Conservation (phyloP, 805 yeast species). For the Candida ovalis region DNA sequence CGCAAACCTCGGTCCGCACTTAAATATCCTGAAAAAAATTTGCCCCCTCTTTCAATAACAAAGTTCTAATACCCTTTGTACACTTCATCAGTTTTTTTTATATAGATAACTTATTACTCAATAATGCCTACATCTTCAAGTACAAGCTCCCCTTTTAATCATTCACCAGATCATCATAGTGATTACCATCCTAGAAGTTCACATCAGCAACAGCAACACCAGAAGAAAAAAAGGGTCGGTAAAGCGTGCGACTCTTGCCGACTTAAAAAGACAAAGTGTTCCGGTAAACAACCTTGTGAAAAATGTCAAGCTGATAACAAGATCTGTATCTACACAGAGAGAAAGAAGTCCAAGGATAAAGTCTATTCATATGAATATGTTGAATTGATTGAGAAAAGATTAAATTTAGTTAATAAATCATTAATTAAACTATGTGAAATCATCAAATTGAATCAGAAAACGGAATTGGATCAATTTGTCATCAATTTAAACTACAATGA, state of each 20-base stretch:
- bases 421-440: constrained; percentile 39
- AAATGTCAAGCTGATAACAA: constrained; percentile 53
- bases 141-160: not conserved
- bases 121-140: not conserved
- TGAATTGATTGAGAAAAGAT: constrained; percentile 56
- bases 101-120: not conserved
- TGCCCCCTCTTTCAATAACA: too few species aligned
- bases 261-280: constrained; percentile 60
- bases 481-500: constrained; percentile 13
- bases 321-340: constrained; percentile 55
- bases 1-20: too few species aligned
- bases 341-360: constrained; percentile 51
- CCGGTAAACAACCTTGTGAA: constrained; percentile 58
- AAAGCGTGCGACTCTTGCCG: constrained; percentile 65
- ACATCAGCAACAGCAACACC: constrained; percentile 4
- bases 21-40: too few species aligned
- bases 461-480: constrained; percentile 11
- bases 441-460: constrained; percentile 16
- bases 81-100: not conserved
- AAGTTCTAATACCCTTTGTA: not conserved
- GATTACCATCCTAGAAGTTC: not conserved
- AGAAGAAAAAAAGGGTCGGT: constrained; percentile 51
- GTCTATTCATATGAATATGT: constrained; percentile 58
- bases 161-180: constrained; percentile 1
- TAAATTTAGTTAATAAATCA: constrained; percentile 48